Conservation (phyloP, 495 filamentous ascomycete genomes). For the Lasiosphaeria ovina region DNA sequence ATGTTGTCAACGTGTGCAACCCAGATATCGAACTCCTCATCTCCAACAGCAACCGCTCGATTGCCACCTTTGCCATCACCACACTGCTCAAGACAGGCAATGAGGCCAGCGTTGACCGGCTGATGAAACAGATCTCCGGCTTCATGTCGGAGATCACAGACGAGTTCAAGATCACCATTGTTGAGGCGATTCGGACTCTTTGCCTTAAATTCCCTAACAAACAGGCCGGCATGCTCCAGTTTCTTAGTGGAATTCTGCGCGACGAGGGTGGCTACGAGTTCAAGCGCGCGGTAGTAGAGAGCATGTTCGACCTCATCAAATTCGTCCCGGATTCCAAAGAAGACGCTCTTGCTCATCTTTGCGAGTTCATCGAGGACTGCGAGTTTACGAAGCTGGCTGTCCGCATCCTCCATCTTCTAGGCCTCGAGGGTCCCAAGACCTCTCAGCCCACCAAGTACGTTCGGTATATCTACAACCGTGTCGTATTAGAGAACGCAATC, state of each 20-base stretch:
- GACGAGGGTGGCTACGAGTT: constrained; percentile 99
- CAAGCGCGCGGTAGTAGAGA: constrained; percentile 95
- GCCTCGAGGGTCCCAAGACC: constrained; percentile 92
- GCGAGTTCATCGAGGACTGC: constrained; percentile 99
- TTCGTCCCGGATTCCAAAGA: constrained; percentile 98
- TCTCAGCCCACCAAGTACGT: constrained; percentile 97
- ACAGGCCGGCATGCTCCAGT: constrained; percentile 95
- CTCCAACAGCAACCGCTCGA: constrained; percentile 93
- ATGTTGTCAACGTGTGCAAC: constrained; percentile 89
- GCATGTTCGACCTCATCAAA: constrained; percentile 99
- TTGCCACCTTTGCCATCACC: constrained; percentile 97
- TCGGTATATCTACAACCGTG: constrained; percentile 98
- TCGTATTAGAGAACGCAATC: constrained; percentile 95
- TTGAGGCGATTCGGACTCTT: constrained; percentile 93
- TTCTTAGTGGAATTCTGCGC: constrained; percentile 89
- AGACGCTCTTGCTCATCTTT: constrained; percentile 93
- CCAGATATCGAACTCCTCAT: constrained; percentile 95
- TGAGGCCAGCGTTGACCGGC: constrained; percentile 90
- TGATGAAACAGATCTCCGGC: constrained; percentile 97
- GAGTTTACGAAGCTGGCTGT: constrained; percentile 99
- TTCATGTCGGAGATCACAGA: constrained; percentile 99
- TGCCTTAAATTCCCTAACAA: constrained; percentile 98
- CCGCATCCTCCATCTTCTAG: constrained; percentile 87
- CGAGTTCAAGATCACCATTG: constrained; percentile 99
- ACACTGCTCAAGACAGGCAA: constrained; percentile 98